A percentile compares a stretch with the other conserved stretches of the same genome.
Conservation (phyloP, 1,284 basidiomycete species). For the Tylopilus orsonianus region DNA sequence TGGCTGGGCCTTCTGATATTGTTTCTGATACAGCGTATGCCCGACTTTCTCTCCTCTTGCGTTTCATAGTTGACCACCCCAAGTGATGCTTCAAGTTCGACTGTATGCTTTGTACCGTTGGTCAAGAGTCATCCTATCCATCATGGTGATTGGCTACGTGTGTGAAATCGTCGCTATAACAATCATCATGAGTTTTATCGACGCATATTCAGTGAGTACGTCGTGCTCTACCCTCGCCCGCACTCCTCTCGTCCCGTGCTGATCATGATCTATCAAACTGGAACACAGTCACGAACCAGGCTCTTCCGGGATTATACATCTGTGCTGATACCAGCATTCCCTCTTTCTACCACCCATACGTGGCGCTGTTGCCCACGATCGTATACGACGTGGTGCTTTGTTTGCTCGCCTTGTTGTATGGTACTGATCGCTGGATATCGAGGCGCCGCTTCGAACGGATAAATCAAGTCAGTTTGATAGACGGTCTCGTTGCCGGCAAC, state of each 20-base stretch:
- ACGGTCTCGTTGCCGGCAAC: constrained; percentile 16
- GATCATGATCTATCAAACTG: background rate
- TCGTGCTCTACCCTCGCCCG: background rate
- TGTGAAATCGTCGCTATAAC: background rate
- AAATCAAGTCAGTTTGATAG: constrained; percentile 4
- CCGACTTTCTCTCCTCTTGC: background rate
- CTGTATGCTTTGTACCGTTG: background rate
- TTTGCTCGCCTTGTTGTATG: background rate
- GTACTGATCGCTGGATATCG: background rate
- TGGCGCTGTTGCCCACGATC: background rate
- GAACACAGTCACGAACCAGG: background rate
- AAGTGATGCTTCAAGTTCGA: constrained; percentile 4
- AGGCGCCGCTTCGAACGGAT: background rate
- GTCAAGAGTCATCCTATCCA: background rate
- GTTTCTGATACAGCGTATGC: constrained; percentile 1
- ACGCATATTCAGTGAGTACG: background rate
- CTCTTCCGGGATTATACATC: background rate
- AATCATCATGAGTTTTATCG: background rate
- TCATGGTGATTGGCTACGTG: background rate
- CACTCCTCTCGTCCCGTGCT: background rate
- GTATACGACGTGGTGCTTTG: background rate
- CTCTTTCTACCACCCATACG: background rate
- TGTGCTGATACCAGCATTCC: background rate
- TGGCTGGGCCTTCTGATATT: background rate
- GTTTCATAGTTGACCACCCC: background rate